Evolutionary conservation across 75 land plant species (phyloP).

Genomic region (Picea glauca): DNA sequence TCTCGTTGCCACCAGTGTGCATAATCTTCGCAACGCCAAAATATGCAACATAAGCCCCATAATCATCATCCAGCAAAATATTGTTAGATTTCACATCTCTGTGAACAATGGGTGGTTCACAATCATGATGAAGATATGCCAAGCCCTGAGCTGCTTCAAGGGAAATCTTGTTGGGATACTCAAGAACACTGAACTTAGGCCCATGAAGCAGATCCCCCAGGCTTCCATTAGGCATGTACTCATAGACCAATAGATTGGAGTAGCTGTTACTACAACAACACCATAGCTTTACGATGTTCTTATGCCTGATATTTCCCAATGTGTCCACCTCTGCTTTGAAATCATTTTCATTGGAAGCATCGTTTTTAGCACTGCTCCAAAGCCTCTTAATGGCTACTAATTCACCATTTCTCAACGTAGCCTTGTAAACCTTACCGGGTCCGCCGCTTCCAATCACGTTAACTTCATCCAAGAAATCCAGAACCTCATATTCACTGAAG

Average conservation of each 20-base stretch:
- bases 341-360: slow-evolving; percentile 65
- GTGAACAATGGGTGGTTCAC: slow-evolving; percentile 64
- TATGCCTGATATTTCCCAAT: slow-evolving; percentile 73
- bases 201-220: slow-evolving; percentile 79
- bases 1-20: slow-evolving; percentile 16
- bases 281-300: slow-evolving; percentile 74
- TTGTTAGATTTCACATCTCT: slow-evolving; percentile 86
- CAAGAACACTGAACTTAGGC: slow-evolving; percentile 27
- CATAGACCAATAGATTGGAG: slow-evolving; percentile 74
- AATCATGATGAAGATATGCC: slow-evolving; percentile 81
- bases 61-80: slow-evolving; percentile 59
- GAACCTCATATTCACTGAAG: slow-evolving; percentile 32
- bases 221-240: slow-evolving; percentile 93
- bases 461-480: slow-evolving; percentile 53
- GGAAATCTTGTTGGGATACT: slow-evolving; percentile 66
- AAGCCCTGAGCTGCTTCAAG: slow-evolving; percentile 76
- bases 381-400: slow-evolving; percentile 76
- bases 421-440: slow-evolving; percentile 76
- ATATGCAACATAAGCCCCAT: slow-evolving; percentile 74
- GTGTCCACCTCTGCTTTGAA: slow-evolving; percentile 83
- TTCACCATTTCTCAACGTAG: slow-evolving; percentile 66
- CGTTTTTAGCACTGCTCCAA: slow-evolving; percentile 21
- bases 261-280: slow-evolving; percentile 68
- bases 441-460: slow-evolving; percentile 82
- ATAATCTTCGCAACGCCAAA: slow-evolving; percentile 80